Base-by-base conservation (phyloP, 371 early-diverging fungal species). In the Mortierella sp. region DNA sequence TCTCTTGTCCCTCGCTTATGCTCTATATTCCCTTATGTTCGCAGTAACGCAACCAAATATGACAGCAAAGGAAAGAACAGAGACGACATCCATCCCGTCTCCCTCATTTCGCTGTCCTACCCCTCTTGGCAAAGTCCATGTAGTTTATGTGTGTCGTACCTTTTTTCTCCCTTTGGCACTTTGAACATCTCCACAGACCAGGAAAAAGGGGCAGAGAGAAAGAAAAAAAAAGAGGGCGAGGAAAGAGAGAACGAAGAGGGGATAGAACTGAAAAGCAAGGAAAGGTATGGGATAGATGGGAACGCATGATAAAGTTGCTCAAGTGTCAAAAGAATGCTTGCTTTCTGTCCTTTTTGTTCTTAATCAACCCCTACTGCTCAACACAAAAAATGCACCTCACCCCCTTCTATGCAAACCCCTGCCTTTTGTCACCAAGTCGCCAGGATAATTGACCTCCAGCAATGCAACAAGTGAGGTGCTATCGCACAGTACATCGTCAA, bases 141-240 rank as follows among this genome's bases (percentile, higher is more conserved):
- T 60, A 3, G 3, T 38, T 5, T 38, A 5, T 38, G 42, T 38
- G 1, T 38, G 42, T 14, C 3, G 65, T 65, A 65, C 65, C 65
- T 65, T 65, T 65, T 65, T 65, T 65, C 9, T 38, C 10, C 31
- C 13, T 31, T 24, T 19, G 38, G 38, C 21, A 65, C 7, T 38
- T 21, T 38, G 65, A 38, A 21, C 38, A 38, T 65, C 65, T 38
- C 65, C 65, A 38, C 38, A 65, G 38, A 38, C 65, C 21, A 38
- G 65, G 31, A 65, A 65, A 31, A 31, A 34, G 54, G 50, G 16
- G 38, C 34, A 72, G 38, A 48, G n/a, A 72, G n/a, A 72, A 72
- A 72, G 38, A 48, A 26, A 72, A 11, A 72, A 72, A 72, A 71
- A 47, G 72, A 48, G 72, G 72, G 48, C 28, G 45, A 48, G 48